Evolutionary conservation across 257 asterid species (phyloP).

Genomic region (Ophiorrhiza pumila): DNA sequence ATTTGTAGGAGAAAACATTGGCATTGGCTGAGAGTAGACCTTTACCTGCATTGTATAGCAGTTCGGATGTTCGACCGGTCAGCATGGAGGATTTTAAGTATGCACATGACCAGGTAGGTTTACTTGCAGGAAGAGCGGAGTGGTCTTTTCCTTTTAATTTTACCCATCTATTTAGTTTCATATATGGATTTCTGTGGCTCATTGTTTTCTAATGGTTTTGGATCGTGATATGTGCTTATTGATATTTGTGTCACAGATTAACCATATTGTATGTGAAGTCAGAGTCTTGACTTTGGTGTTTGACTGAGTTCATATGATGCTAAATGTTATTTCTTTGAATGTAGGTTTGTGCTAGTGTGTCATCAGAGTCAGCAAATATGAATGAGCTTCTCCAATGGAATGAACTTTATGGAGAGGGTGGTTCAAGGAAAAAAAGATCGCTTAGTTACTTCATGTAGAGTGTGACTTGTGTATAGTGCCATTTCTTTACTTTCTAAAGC

Average conservation of each 20-base stretch:
- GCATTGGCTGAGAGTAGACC: constrained; percentile 61
- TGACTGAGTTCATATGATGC: neutral
- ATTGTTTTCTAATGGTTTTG: neutral
- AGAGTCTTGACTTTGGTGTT: neutral
- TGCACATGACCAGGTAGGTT: constrained; percentile 83
- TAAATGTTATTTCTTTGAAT: neutral
- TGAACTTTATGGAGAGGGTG: constrained; percentile 53
- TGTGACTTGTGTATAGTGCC: constrained; percentile 18
- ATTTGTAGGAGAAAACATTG: constrained; percentile 56
- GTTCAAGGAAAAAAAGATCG: constrained; percentile 46
- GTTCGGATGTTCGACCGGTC: constrained; percentile 63
- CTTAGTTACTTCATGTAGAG: constrained; percentile 55
- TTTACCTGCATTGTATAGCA: constrained; percentile 54
- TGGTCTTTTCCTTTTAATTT: neutral
- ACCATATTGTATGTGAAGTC: neutral
- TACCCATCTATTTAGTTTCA: too few relatives aligned
- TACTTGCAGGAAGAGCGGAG: neutral
- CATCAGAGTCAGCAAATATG: constrained; percentile 54
- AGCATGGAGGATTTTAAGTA: constrained; percentile 64
- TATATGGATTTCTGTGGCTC: neutral
- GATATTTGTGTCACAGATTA: neutral
- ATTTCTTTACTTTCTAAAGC: constrained; percentile 1
- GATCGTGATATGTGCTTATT: neutral
- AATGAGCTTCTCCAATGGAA: constrained; percentile 54
- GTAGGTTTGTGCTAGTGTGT: constrained; percentile 57